Evolutionary conservation across 2,329 filamentous ascomycete species (phyloP), one percentile per base, ranked within the genome.

Genomic region (Fusarium algeriense): DNA sequence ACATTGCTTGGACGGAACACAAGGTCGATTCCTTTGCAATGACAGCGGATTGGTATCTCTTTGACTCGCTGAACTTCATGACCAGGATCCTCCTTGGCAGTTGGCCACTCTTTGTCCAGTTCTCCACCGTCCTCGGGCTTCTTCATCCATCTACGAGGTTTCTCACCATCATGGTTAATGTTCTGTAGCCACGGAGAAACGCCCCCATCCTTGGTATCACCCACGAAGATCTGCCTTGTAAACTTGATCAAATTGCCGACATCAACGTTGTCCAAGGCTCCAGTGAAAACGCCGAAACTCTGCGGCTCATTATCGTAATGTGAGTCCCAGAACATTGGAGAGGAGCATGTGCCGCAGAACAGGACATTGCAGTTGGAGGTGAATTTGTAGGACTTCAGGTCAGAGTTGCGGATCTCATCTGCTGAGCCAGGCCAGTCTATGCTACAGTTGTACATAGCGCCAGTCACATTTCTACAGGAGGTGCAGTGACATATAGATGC

Each of bases 121-220:
- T 77, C 78, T 35, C 76, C 76, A 44, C 71, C 80, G 6, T 64
- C 38, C 0, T 66, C 53, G 0, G 64, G 50, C 4, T 54, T 43
- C 1, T 70, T 77, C 14, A 58, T 67, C 81, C 80, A 83, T 1
- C 76, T 62, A 11, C 70, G 71, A 2, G 75, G 57, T 6, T 35
- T 61, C 12, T 37, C 53, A 1, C 78, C 80, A 45, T 80, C 76
- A 2, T 69, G 58, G 43, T 84, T 83, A 0, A 76, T 56, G 10
- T 78, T 69, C 28, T 78, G 78, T 7, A 87, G 71, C 85, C 85
- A 89, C 3, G 80, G 73, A 5, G 81, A 81, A 2, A 85, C 81
- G 0, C 88, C 87, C 5, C 87, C 87, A 71, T 89, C 87, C 3
- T 80, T 32, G 1, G 87, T 89, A 60, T 88, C 86, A 2, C 76